Base-by-base conservation (phyloP, 345 rosid genomes). In the Heritiera fomes region DNA sequence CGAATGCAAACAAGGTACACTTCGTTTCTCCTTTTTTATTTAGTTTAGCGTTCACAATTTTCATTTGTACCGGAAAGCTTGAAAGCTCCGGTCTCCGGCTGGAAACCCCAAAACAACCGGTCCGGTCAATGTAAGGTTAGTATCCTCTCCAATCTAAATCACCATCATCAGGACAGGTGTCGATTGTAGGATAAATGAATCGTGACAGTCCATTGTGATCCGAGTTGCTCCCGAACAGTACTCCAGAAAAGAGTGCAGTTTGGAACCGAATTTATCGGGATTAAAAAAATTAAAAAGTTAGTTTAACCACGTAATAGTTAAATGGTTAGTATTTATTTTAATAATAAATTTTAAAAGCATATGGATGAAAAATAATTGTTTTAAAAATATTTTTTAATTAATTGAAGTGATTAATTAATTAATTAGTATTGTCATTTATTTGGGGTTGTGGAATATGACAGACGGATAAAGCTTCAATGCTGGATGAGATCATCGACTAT, bases 381-480 rank as follows among this genome's bases (percentile, higher is more conserved):
- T 34, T 34, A 34, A 34, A 34, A 34, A 34, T 34, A 3, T 34
- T 34, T 34, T 34, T 34, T 61, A 41, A 50, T 30, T 59, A 81
- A 45, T 15, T 45, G 67, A 79, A 50, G 7, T 53, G 2, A 30
- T 71, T 72, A 17, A 73, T 63, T 56, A 43, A 59, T 63, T 53
- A 49, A n/a, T n/a, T n/a, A n/a, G 40, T n/a, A 17, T 47, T 81
- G 45, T 13, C 15, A 49, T 49, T 12, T 47, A 13, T 43, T 6
- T 0, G 45, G 23, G 62, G 14, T 67, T 66, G 28, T 80, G 86
- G 83, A 87, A 83, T 87, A 88, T 87, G 88, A 87, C 93, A 96
- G 99, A 91, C 99, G 38, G 99, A 96, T 85, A 96, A 94, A 82
- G 99, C 99, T 82, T 94, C 99, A 38, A 96, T 96, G 99, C 91